Conservation (phyloP, 2,329 filamentous ascomycete genomes). For the Cordyceps sp. region DNA sequence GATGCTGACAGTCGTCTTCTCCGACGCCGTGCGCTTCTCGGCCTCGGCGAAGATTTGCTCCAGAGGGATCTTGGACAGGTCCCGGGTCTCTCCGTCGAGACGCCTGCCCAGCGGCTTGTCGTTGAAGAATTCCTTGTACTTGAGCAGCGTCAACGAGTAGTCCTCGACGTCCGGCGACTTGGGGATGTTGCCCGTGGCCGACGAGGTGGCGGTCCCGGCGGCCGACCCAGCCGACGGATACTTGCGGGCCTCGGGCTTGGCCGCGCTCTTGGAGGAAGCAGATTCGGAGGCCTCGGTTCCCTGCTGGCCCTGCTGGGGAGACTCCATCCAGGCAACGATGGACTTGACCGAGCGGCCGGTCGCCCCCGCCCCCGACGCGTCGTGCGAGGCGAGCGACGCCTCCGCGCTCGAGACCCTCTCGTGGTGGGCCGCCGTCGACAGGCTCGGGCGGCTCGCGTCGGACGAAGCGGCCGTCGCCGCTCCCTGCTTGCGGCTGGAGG, state of each 20-base stretch:
- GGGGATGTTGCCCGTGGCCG: neutral
- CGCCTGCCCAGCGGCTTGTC: conserved; percentile 13
- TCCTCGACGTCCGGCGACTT: conserved; percentile 9
- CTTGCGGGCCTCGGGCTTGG: neutral
- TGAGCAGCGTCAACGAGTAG: conserved; percentile 15
- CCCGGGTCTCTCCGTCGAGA: conserved; percentile 7
- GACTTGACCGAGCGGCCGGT: conserved; percentile 11
- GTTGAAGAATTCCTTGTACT: conserved; percentile 15
- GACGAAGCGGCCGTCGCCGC: too few relatives aligned
- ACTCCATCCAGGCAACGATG: conserved; percentile 16
- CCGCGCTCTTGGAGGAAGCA: neutral
- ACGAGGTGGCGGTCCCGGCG: neutral
- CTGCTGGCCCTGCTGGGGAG: conserved; percentile 3
- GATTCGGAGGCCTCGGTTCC: neutral
- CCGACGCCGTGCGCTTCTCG: neutral
- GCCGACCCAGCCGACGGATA: neutral
- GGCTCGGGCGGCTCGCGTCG: too few relatives aligned
- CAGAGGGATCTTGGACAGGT: conserved; percentile 1
- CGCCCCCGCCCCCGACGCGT: neutral
- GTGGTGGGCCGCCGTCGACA: too few relatives aligned
- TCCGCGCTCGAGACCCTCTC: neutral
- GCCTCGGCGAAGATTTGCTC: conserved; percentile 1
- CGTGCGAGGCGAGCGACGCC: neutral
- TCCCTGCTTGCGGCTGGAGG: too few relatives aligned
- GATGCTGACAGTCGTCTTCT: neutral